A percentile compares a stretch with the other conserved stretches of the same genome.
Conservation (phyloP, 2,329 filamentous ascomycete genomes). For the Penicillium frequentans region DNA sequence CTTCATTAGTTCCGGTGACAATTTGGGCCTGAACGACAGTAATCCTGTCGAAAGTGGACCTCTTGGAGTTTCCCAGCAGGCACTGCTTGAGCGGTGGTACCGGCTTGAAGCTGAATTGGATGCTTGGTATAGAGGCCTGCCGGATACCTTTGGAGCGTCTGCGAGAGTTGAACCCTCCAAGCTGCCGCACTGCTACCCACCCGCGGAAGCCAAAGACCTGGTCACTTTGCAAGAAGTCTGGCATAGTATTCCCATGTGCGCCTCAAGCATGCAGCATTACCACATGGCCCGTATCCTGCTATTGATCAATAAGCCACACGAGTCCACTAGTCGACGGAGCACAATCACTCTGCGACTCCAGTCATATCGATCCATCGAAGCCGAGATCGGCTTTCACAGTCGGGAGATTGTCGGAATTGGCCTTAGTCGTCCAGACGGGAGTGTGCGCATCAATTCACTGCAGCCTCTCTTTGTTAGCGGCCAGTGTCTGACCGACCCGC, state of each 20-base stretch:
- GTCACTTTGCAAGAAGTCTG: conserved; percentile 57
- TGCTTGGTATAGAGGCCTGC: conserved; percentile 59
- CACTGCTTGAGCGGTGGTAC: conserved; percentile 52
- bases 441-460: conserved; percentile 60
- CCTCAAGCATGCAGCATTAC: conserved; percentile 57
- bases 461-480: conserved; percentile 65
- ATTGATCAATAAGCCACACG: conserved; percentile 44
- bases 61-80: conserved; percentile 38
- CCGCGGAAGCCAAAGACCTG: conserved; percentile 34
- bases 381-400: conserved; percentile 58
- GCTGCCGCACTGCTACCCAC: conserved; percentile 18
- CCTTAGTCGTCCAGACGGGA: conserved; percentile 57
- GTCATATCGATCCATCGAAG: conserved; percentile 59
- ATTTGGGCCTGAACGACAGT: conserved; percentile 37
- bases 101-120: conserved; percentile 57
- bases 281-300: conserved; percentile 46
- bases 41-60: conserved; percentile 26
- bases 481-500: conserved; percentile 56
- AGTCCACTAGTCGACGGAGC: conserved; percentile 48
- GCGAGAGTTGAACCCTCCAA: conserved; percentile 48
- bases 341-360: conserved; percentile 56
- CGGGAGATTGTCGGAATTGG: conserved; percentile 64
- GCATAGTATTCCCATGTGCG: conserved; percentile 66
- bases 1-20: conserved; percentile 60
- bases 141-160: conserved; percentile 60